Conservation (phyloP, 805 yeast genomes). For the Ogataea minuta region DNA sequence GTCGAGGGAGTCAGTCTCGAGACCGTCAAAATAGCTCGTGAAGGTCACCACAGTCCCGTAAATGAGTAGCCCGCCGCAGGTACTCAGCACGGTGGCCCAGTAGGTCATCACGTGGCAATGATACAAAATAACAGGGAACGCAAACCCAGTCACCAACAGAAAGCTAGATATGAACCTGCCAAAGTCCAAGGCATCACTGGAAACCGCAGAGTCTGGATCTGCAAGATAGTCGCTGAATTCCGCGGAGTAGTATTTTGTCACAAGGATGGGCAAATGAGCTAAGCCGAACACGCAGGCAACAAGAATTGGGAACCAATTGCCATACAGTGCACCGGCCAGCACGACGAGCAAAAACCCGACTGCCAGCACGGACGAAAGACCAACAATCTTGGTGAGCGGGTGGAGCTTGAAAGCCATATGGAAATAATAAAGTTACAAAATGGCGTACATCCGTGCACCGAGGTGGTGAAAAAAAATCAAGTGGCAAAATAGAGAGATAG, state of each 20-base stretch:
- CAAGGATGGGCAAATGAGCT: conserved; percentile 71
- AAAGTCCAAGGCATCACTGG: conserved; percentile 58
- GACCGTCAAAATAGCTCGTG: conserved; percentile 69
- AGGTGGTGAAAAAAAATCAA: conserved; percentile 7
- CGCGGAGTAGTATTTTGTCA: conserved; percentile 46
- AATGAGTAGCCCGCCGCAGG: conserved; percentile 79
- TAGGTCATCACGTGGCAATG: conserved; percentile 72
- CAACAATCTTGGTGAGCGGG: conserved; percentile 76
- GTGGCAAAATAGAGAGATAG: conserved; percentile 14
- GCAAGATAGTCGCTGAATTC: conserved; percentile 59
- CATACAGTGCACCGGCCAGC: conserved; percentile 81
- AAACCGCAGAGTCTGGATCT: conserved; percentile 41
- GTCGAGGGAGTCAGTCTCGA: conserved; percentile 35
- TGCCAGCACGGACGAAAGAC: conserved; percentile 74
- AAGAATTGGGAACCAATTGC: conserved; percentile 87
- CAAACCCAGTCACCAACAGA: conserved; percentile 69
- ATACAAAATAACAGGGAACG: conserved; percentile 70
- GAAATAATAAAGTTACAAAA: background rate
- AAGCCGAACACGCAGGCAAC: conserved; percentile 60
- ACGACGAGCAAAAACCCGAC: conserved; percentile 87
- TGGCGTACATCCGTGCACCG: conserved; percentile 8
- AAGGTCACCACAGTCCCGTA: conserved; percentile 82
- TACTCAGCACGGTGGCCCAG: conserved; percentile 72
- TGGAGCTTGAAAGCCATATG: conserved; percentile 36
- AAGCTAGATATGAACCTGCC: conserved; percentile 80